Conservation (phyloP, 768 basidiomycete genomes). For the Crepidotus variabilis region DNA sequence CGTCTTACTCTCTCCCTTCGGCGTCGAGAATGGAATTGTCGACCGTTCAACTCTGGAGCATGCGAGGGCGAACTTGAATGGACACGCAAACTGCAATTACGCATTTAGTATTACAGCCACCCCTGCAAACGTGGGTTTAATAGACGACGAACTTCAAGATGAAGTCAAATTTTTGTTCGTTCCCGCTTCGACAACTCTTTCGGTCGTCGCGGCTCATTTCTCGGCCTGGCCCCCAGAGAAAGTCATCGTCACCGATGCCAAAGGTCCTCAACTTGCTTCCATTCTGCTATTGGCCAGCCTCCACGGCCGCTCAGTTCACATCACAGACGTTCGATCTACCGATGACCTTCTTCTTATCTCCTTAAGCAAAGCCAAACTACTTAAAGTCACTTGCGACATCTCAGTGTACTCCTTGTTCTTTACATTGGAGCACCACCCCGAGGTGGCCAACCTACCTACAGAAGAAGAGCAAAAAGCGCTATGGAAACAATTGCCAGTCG, state of each 20-base stretch:
- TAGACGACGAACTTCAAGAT: conserved; percentile 74
- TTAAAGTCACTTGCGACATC: conserved; percentile 96
- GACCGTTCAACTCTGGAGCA: conserved; percentile 66
- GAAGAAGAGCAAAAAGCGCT: conserved; percentile 74
- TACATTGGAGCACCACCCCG: conserved; percentile 68
- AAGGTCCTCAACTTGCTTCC: conserved; percentile 88
- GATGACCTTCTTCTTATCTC: conserved; percentile 90
- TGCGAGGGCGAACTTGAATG: conserved; percentile 60
- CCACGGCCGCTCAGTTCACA: conserved; percentile 83
- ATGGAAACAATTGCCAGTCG: conserved; percentile 79
- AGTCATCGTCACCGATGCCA: conserved; percentile 87
- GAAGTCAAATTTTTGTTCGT: conserved; percentile 88
- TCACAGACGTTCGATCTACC: conserved; percentile 81
- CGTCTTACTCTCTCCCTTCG: conserved; percentile 72
- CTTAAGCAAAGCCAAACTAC: conserved; percentile 88
- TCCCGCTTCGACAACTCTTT: conserved; percentile 63
- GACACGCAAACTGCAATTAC: conserved; percentile 81
- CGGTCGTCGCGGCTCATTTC: conserved; percentile 83
- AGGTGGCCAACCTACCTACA: conserved; percentile 62
- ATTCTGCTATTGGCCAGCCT: conserved; percentile 92
- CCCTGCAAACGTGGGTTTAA: conserved; percentile 51
- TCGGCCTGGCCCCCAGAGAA: conserved; percentile 87
- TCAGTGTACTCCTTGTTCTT: conserved; percentile 92
- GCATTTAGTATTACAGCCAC: conserved; percentile 79
- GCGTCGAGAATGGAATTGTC: conserved; percentile 55